Evolutionary conservation across 306 rosid species (phyloP).

Genomic region (Inga laurina): DNA sequence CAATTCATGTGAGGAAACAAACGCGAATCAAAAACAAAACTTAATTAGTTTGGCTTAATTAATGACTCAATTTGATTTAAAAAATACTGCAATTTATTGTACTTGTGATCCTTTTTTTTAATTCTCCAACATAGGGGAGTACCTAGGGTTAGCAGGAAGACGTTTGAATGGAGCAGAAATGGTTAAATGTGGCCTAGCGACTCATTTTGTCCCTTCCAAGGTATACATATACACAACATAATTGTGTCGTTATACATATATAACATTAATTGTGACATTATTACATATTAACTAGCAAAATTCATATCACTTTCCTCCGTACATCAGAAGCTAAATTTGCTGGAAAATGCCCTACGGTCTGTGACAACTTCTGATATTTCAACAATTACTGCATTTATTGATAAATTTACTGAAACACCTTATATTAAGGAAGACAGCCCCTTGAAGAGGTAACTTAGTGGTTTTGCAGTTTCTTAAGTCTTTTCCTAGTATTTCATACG

Average conservation of each 20-base stretch:
- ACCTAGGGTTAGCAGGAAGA: background rate
- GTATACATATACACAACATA: background rate
- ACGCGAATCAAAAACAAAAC: too few relatives aligned
- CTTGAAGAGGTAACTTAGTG: background rate
- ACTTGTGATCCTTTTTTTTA: too few relatives aligned
- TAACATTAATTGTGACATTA: too few relatives aligned
- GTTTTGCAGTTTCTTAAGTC: background rate
- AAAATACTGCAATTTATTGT: too few relatives aligned
- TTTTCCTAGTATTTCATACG: background rate
- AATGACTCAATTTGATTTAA: too few relatives aligned
- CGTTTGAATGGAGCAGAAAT: background rate
- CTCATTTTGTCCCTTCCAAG: conserved; percentile 13
- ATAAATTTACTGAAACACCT: background rate
- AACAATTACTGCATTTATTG: background rate
- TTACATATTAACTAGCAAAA: background rate
- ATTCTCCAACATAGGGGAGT: background rate
- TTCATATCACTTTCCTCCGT: background rate
- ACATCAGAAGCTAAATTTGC: background rate
- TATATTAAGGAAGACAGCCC: background rate
- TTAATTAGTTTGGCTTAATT: too few relatives aligned
- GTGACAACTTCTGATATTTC: background rate
- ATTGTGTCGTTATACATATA: too few relatives aligned
- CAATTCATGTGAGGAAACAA: too few relatives aligned
- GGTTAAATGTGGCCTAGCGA: conserved; percentile 8
- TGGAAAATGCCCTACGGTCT: background rate